Percentiles rank a stretch among this genome's conserved stretches.
These are phyloP conservation scores for Russula earlei DNA, from an alignment of 768 basidiomycete genomes.

Conservation along the genomic window DNA sequence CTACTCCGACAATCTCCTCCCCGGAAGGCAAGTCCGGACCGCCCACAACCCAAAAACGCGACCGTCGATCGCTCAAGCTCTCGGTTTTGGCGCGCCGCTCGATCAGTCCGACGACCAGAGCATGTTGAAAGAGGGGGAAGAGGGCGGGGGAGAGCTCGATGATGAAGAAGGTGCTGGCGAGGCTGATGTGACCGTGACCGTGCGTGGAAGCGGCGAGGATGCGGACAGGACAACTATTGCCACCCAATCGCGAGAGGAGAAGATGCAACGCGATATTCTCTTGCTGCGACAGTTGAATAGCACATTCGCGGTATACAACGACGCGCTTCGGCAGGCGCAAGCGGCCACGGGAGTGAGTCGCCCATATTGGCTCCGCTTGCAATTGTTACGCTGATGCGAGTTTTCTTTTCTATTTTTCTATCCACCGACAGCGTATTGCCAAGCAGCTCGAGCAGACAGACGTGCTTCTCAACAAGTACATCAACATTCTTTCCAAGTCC, in stretches of 20 bases:
- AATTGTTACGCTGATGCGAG: background rate
- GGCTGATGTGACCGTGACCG: constrained; percentile 19
- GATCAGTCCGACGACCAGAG: background rate
- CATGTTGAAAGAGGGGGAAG: constrained; percentile 5
- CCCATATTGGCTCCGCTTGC: background rate
- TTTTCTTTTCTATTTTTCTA: background rate
- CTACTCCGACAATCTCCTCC: constrained; percentile 32
- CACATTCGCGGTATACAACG: constrained; percentile 57
- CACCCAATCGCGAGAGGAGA: constrained; percentile 50
- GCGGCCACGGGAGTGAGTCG: constrained; percentile 59
- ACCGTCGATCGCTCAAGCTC: constrained; percentile 6
- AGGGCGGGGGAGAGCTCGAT: constrained; percentile 11
- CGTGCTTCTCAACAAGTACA: constrained; percentile 65
- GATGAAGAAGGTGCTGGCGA: constrained; percentile 15
- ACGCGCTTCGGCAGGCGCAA: constrained; percentile 53
- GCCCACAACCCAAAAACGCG: constrained; percentile 5
- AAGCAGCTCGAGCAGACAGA: constrained; percentile 63
- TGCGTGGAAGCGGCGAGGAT: constrained; percentile 22
- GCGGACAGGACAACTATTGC: constrained; percentile 18
- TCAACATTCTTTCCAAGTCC: constrained; percentile 56
- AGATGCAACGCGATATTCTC: constrained; percentile 63
- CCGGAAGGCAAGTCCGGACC: constrained; percentile 16
- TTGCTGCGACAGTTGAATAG: constrained; percentile 65
- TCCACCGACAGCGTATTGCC: constrained; percentile 40
- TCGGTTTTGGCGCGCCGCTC: constrained; percentile 3